Conservation (phyloP, 768 basidiomycete species). For the Cystobasidiopsis lactophilus region DNA sequence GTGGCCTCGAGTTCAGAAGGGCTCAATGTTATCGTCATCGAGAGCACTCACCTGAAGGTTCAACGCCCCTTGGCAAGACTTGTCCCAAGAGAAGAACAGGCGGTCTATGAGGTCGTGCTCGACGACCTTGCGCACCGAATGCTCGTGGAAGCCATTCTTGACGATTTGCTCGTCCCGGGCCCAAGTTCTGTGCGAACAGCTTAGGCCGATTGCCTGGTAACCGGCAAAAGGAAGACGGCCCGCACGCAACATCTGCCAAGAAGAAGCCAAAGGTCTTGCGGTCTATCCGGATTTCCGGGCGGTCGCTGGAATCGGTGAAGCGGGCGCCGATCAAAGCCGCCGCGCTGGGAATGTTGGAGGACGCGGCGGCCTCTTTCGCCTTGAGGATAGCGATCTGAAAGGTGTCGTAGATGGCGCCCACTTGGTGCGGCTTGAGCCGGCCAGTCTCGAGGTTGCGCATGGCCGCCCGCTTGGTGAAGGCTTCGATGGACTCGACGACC, state of each 20-base stretch:
- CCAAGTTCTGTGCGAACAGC: slow-evolving; percentile 41
- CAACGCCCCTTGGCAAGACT: slow-evolving; percentile 50
- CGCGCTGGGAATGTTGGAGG: slow-evolving; percentile 2
- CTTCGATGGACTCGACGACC: slow-evolving; percentile 77
- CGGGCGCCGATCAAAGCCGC: neutral
- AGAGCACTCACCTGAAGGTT: slow-evolving; percentile 48
- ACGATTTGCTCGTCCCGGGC: slow-evolving; percentile 82
- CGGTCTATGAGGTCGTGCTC: slow-evolving; percentile 91
- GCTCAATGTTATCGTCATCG: slow-evolving; percentile 7
- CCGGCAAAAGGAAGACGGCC: neutral
- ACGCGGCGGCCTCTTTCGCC: slow-evolving; percentile 3
- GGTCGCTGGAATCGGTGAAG: slow-evolving; percentile 21
- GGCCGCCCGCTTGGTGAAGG: slow-evolving; percentile 76
- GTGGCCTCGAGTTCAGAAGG: neutral
- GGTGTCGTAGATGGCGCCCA: slow-evolving; percentile 65
- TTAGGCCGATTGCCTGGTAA: neutral
- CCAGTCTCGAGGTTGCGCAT: slow-evolving; percentile 66
- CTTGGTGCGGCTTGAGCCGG: slow-evolving; percentile 67
- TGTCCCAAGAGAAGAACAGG: slow-evolving; percentile 89
- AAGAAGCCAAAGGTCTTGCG: slow-evolving; percentile 68
- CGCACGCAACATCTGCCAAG: slow-evolving; percentile 53
- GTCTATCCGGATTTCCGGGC: slow-evolving; percentile 68
- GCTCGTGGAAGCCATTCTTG: slow-evolving; percentile 76
- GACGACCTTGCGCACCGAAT: slow-evolving; percentile 68
- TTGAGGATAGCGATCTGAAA: slow-evolving; percentile 22